Evolutionary conservation across 352 stramenopile species (phyloP), one percentile per base, ranked within the genome.

Genomic region (Nothophytophthora sp.): DNA sequence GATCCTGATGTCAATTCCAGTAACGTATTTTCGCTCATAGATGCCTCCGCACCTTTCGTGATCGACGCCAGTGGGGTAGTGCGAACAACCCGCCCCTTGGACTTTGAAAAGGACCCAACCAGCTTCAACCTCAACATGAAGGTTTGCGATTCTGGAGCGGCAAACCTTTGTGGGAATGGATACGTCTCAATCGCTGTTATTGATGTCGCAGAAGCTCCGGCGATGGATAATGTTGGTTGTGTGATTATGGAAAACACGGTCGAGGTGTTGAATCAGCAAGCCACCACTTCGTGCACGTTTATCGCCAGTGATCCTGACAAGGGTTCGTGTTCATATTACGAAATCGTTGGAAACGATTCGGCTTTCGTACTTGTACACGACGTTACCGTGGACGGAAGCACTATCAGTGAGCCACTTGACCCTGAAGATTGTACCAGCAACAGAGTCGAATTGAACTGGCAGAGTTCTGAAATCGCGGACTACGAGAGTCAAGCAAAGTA

Each of bases 231-330:
- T 24, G 18, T 81, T 16, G 51, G 20, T 2, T 88, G 76, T 44
- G 22, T 47, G 2, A 43, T 80, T 6, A 53, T 81, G 5, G 76
- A 88, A 48, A 85, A 85, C 50, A 76, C 73, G 5, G 49, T 49
- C 1, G 37, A 39, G 5, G 28, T 70, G 24, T 22, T 85, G 11
- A 67, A 36, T 10, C 49, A 52, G 0, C 40, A 55, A 16, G 42
- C 35, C 2, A 50, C 60, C 24, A 29, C 60, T 15, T 18, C 27
- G 16, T 88, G 76, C 20, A 54, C 40, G 1, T 60, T 88, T 49
- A 39, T 61, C 45, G 73, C 73, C 7, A 52, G 0, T 7, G 76
- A 88, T 50, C 65, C 45, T 2, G 76, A 88, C 47, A 53, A 36
- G 10, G 19, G 37, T 22, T 80, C 73, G 2, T 88, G 73, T 22